Conservation (phyloP, 176 grass and related monocot species). For the Themeda triandra region DNA sequence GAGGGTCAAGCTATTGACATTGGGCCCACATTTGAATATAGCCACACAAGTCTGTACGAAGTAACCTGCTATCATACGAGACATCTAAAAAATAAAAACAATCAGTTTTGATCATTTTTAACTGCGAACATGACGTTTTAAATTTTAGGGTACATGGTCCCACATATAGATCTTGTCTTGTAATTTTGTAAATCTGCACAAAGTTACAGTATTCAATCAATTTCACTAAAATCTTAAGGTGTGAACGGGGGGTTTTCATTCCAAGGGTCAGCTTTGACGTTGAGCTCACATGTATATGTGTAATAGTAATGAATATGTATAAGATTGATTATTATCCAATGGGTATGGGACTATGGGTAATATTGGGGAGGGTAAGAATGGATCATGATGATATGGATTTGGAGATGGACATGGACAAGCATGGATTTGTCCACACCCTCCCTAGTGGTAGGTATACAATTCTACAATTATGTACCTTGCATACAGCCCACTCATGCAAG, state of each 20-base stretch:
- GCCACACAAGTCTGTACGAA: neutral
- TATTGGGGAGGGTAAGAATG: neutral
- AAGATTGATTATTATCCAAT: neutral
- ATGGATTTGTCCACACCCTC: neutral
- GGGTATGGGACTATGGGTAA: neutral
- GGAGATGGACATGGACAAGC: neutral
- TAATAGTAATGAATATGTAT: neutral
- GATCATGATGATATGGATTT: neutral
- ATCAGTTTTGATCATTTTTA: no score
- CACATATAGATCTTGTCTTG: neutral
- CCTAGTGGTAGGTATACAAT: neutral
- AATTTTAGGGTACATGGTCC: neutral
- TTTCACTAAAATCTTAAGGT: neutral
- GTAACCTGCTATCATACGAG: neutral
- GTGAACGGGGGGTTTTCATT: neutral
- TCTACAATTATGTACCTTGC: neutral
- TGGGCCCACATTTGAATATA: neutral
- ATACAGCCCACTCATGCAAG: neutral
- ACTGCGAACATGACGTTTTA: neutral
- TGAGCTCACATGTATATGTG: neutral
- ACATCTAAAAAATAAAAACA: neutral
- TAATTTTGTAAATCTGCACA: neutral
- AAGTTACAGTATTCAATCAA: neutral
- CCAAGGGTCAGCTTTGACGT: neutral
- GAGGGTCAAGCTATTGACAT: neutral